Conservation (phyloP, 495 filamentous ascomycete genomes). For the Wilcoxina mikolae region DNA sequence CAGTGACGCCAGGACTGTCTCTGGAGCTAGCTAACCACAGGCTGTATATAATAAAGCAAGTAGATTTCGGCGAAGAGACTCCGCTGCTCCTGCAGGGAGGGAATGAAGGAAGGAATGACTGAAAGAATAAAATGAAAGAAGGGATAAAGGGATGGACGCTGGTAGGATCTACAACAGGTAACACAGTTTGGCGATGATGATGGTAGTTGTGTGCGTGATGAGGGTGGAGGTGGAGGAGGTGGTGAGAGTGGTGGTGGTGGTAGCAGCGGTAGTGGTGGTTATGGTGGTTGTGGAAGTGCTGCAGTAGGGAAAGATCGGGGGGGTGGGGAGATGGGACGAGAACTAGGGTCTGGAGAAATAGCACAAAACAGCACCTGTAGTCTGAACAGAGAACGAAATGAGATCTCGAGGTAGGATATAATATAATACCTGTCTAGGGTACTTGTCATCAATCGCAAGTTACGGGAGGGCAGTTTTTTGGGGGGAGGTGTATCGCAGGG, state of each 20-base stretch:
- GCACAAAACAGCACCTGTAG: background rate
- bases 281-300: background rate
- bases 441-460: too few species aligned
- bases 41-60: background rate
- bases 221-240: slow-evolving; percentile 1
- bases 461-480: too few species aligned
- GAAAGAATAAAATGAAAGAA: slow-evolving; percentile 1
- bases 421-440: too few species aligned
- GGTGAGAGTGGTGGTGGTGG: slow-evolving; percentile 2
- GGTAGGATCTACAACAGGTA: too few species aligned
- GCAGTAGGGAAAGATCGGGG: background rate
- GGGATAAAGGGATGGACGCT: background rate
- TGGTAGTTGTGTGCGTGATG: background rate
- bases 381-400: background rate
- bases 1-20: slow-evolving; percentile 2
- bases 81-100: slow-evolving; percentile 5
- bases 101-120: slow-evolving; percentile 1
- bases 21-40: slow-evolving; percentile 5
- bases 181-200: background rate
- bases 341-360: background rate
- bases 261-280: background rate
- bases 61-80: slow-evolving; percentile 5
- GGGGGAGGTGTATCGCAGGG: too few species aligned
- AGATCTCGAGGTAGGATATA: too few species aligned
- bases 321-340: slow-evolving; percentile 1